Evolutionary conservation across 1,284 basidiomycete genomes (phyloP), one percentile per base, ranked within the genome.

Genomic region (Malassezia equina): DNA sequence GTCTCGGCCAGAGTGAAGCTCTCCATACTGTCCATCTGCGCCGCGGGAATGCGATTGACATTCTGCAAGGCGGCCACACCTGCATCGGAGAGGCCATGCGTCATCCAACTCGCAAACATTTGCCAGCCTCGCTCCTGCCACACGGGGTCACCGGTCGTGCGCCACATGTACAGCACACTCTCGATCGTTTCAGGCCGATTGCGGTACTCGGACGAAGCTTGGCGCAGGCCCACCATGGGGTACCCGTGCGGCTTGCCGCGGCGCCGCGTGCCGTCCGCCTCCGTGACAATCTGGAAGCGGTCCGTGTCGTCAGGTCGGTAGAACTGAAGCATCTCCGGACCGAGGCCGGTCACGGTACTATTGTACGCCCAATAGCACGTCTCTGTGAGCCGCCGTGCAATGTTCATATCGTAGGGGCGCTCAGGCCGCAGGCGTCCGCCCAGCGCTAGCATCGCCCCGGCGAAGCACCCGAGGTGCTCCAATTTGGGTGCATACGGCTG

Each of bases 81-180:
- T 4, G 63, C 70, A 1, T 67, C 66, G 11, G 75, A 75, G 51
- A 77, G 68, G 29, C 67, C 61, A 47, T 76, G 69, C 52, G 76
- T 73, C 51, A 79, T 77, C 80, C 80, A 81, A 8, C 75, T 75
- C 5, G 76, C 75, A 53, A 81, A 82, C 80, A 81, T 81, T 59
- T 78, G 76, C 81, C 81, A 82, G 3, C 80, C 81, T 34, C 77
- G 75, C 52, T 81, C 80, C 57, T 67, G 61, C 80, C 80, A 81
- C 53, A 75, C 75, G 6, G 69, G 66, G 66, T 81, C 79, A 19
- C 80, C 81, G 0, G 80, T 81, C 24, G 80, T 63, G 39, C 80
- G 75, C 68, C 77, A 81, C 78, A 79, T 79, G 65, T 72, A 75
- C 56, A 80, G 78, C 27, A 81, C 78, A 23, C 75, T 77, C 71